Base-by-base conservation (phyloP, 2,329 filamentous ascomycete species). In the Tothia fuscella region DNA sequence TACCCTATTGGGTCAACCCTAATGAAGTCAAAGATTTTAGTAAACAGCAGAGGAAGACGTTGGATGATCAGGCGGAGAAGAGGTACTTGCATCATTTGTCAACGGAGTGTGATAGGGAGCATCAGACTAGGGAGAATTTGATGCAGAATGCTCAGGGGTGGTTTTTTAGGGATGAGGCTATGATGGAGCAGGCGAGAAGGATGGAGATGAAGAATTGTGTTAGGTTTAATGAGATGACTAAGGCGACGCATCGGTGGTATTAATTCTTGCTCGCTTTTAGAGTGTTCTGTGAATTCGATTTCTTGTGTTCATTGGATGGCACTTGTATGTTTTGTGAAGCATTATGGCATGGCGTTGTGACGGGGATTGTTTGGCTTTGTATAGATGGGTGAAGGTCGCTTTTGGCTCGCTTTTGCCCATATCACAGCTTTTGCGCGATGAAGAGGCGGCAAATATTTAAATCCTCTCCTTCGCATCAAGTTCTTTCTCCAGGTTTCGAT, bases 1-100 rank as follows among this genome's bases (percentile, higher is more conserved):
- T 93, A 40, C 74, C 84, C 46, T 98, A 96, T 65, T 98, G 74
- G 55, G 73, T 96, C 47, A 80, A 93, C 56, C 87, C 87, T 1
- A 58, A 61, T 4, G 88, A 95, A 21, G 73, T 94, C 22, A 71
- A 74, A 21, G 75, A 80, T 26, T 88, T 78, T 58, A 78, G 71
- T 42, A 61, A 72, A 9, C 70, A 74, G 43, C 82, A 91, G 57
- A 74, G 93, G 55, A 65, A 67, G 36, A 73, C 80, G 51, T 66
- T 98, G 24, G 91, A 96, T 58, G 71, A 76, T 49, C 71, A 70
- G 43, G 91, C 87, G 35, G 89, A 96, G 58, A 63, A 73, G 3
- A 74, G 76, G 29, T 84, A 83, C 48, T 67, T 94, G 30, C 70
- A 75, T 38, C 69, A 71, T 26, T 61, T 95, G 40, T 74, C 73